Evolutionary conservation across 139 green algal species (phyloP).

Genomic region (Tetradesmus obliquus): DNA sequence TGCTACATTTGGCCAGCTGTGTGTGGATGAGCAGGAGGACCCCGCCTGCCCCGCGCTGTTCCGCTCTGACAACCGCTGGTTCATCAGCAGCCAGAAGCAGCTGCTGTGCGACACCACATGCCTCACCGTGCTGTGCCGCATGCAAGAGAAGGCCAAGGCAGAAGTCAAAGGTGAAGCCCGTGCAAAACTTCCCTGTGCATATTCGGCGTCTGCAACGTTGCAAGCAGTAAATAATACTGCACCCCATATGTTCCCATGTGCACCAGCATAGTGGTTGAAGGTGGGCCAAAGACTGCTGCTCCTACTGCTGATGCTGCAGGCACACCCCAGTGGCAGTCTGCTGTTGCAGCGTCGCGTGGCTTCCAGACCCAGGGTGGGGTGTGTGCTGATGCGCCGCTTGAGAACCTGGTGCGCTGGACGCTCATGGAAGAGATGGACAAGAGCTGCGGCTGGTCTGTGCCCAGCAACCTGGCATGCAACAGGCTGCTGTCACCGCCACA

Average conservation of each 20-base stretch:
- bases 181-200: not conserved
- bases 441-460: conserved; percentile 19
- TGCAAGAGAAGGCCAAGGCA: conserved; percentile 32
- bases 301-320: not conserved
- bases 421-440: conserved; percentile 37
- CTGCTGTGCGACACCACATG: conserved; percentile 48
- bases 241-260: not conserved
- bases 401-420: conserved; percentile 21
- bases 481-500: conserved; percentile 37
- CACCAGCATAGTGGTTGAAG: not conserved
- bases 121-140: conserved; percentile 39
- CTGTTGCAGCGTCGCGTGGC: not conserved
- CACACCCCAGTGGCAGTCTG: not conserved
- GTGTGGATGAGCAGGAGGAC: conserved; percentile 38
- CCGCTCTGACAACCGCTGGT: conserved; percentile 40
- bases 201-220: not conserved
- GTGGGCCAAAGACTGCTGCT: not conserved
- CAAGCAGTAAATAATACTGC: no score
- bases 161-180: conserved; percentile 16
- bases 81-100: not conserved
- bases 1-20: conserved; percentile 29
- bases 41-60: conserved; percentile 53
- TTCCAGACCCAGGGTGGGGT: not conserved
- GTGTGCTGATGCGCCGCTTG: conserved; percentile 28
- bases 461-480: conserved; percentile 35